Percentiles rank a stretch among this genome's conserved stretches.
phyloP scores from a whole-genome alignment of 2,329 filamentous ascomycete genomes.

The Fusarium decemcellulare region DNA sequence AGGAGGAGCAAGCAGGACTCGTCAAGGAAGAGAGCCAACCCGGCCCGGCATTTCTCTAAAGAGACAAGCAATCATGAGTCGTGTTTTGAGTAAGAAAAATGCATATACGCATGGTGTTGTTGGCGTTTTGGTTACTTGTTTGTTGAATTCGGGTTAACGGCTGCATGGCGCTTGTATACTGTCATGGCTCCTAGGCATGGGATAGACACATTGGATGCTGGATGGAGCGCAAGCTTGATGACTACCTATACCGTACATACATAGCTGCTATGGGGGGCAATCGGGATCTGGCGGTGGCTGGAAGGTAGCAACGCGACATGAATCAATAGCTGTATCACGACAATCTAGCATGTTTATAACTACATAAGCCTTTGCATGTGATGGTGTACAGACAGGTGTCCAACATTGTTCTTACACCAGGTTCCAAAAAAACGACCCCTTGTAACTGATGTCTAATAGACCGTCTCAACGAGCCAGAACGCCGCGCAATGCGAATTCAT shows the following conservation, averaged over 20 bases:
- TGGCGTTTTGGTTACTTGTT: conserved; percentile 36
- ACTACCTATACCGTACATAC: conserved; percentile 35
- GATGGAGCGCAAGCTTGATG: conserved; percentile 43
- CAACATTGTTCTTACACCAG: background rate
- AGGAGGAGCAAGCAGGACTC: conserved; percentile 86
- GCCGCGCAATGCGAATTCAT: conserved; percentile 24
- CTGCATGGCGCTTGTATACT: conserved; percentile 40
- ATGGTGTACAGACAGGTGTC: background rate
- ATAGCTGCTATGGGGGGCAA: conserved; percentile 29
- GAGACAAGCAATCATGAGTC: conserved; percentile 4
- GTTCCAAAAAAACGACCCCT: background rate
- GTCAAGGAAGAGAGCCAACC: conserved; percentile 71
- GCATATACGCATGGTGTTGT: conserved; percentile 44
- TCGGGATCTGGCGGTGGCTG: conserved; percentile 11
- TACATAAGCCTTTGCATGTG: background rate
- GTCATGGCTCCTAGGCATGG: conserved; percentile 39
- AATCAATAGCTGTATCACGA: conserved; percentile 38
- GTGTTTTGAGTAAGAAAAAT: conserved; percentile 22
- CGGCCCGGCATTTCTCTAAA: conserved; percentile 39
- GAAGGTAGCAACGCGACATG: conserved; percentile 43
- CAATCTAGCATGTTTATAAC: conserved; percentile 6
- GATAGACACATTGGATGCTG: conserved; percentile 34
- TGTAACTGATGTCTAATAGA: conserved; percentile 8
- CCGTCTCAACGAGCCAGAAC: conserved; percentile 14
- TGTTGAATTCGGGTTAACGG: conserved; percentile 11